Evolutionary conservation across 805 yeast species (phyloP).

Genomic region (Wickerhamiella nectarea): DNA sequence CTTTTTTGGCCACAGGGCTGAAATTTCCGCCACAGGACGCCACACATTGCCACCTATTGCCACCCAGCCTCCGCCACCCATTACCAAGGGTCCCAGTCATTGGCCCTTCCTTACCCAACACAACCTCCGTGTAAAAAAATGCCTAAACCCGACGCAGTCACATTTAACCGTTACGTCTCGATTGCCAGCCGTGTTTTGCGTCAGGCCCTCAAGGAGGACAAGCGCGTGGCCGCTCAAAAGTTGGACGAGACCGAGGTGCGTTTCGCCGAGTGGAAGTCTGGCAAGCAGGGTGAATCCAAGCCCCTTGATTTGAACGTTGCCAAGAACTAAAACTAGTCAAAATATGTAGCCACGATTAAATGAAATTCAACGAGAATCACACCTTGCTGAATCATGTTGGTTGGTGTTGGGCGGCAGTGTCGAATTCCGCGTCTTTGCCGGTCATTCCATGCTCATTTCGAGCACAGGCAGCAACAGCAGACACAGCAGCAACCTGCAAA

Average conservation of each 20-base stretch:
- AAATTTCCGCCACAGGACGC: background rate
- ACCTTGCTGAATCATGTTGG: background rate
- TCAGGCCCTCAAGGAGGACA: conserved; percentile 74
- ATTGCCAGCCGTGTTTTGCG: conserved; percentile 84
- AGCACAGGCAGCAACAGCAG: background rate
- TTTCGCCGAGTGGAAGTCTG: conserved; percentile 58
- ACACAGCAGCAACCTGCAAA: background rate
- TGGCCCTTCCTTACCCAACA: conserved; percentile 5
- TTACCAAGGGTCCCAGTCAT: conserved; percentile 1
- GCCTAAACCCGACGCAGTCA: conserved; percentile 24
- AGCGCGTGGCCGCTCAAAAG: conserved; percentile 52
- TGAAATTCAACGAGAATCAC: background rate
- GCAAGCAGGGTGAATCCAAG: conserved; percentile 29
- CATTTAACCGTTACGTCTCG: conserved; percentile 78
- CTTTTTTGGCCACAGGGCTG: no score
- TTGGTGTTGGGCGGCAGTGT: background rate
- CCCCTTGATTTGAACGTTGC: conserved; percentile 14
- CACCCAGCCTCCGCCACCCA: no score
- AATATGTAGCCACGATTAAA: background rate
- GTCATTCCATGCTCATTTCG: background rate
- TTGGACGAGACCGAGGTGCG: conserved; percentile 66
- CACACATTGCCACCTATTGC: no score
- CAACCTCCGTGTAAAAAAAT: conserved; percentile 7
- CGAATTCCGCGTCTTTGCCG: background rate
- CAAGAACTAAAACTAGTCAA: conserved; percentile 9